Evolutionary conservation across 2,329 filamentous ascomycete genomes (phyloP), one percentile per base, ranked within the genome.

Genomic region (Fusarium sp.): DNA sequence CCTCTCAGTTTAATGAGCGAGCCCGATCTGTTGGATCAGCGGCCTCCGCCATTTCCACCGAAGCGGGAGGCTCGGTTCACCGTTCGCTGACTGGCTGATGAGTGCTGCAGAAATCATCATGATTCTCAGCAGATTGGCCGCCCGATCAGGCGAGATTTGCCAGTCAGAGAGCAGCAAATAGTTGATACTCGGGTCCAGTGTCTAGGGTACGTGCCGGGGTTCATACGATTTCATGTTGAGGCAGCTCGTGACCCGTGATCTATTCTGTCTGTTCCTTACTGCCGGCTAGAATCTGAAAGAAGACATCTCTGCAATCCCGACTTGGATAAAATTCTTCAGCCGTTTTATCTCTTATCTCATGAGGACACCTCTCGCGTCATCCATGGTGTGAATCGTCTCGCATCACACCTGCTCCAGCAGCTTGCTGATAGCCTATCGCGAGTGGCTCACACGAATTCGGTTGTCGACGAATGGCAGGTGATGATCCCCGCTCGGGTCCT

Each of bases 401-500:
- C 57, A 40, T 53, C 29, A 42, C n/a, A 20, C 35, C n/a, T 20
- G 20, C 36, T 51, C 58, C 35, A 29, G 55, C 22, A 38, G 22
- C 6, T 33, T 12, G 22, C 17, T 35, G 42, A 46, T 56, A 36
- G 20, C 33, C 46, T 44, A 61, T 59, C 56, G 36, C 51, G 42
- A 44, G 49, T 55, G 55, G 38, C 61, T 73, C 59, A 33, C 20
- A 38, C 9, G 42, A 33, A 38, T 59, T 57, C 16, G 42, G 53
- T 36, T 38, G 20, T 46, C 29, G 24, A 33, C 42, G 49, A 64
- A 72, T 72, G 35, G 33, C 53, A 53, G 40, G 58, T 17, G 38
- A 27, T 58, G 33, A 17, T 63, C 71, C 40, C 71, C 71, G 55
- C 71, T 74, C 35, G 31, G 42, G 27, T 10, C 24, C 24, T 51